phyloP scores from a whole-genome alignment of 2,329 filamentous ascomycete species.

The Cordyceps militaris region DNA sequence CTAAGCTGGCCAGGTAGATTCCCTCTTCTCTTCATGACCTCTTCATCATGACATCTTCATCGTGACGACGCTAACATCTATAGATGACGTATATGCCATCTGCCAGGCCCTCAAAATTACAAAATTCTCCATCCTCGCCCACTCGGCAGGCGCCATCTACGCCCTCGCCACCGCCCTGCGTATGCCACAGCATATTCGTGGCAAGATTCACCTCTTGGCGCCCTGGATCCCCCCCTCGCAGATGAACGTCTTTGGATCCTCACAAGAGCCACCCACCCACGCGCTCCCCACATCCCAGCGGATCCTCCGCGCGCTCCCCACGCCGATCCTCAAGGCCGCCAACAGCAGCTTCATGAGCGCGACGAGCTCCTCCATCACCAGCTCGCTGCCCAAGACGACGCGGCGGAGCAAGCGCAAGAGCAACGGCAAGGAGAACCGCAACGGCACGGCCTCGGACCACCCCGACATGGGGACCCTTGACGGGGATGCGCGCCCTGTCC shows the following conservation, averaged over 20 bases:
- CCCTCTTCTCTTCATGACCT: not conserved
- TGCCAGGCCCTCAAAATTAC: conserved; percentile 88
- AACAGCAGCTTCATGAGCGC: conserved; percentile 94
- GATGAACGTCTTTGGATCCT: conserved; percentile 69
- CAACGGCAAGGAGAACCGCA: conserved; percentile 32
- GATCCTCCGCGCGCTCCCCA: conserved; percentile 82
- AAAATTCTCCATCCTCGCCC: conserved; percentile 92
- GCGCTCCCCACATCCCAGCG: conserved; percentile 87
- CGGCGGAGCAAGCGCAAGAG: conserved; percentile 55
- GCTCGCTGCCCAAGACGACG: conserved; percentile 62
- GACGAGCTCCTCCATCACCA: conserved; percentile 78
- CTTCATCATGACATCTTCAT: not conserved
- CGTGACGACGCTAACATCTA: conserved; percentile 25
- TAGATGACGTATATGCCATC: conserved; percentile 82
- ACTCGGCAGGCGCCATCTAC: conserved; percentile 97
- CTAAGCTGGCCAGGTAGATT: conserved; percentile 84
- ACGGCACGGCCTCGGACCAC: conserved; percentile 38
- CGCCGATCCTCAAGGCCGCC: conserved; percentile 84
- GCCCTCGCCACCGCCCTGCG: conserved; percentile 89
- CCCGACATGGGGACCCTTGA: conserved; percentile 19
- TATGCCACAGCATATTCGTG: conserved; percentile 92
- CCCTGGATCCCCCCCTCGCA: conserved; percentile 97
- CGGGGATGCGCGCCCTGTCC: conserved; percentile 15
- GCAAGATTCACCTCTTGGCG: conserved; percentile 86
- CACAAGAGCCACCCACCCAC: conserved; percentile 71